phyloP scores from a whole-genome alignment of 768 basidiomycete genomes.

The Coprinellus micaceus region DNA sequence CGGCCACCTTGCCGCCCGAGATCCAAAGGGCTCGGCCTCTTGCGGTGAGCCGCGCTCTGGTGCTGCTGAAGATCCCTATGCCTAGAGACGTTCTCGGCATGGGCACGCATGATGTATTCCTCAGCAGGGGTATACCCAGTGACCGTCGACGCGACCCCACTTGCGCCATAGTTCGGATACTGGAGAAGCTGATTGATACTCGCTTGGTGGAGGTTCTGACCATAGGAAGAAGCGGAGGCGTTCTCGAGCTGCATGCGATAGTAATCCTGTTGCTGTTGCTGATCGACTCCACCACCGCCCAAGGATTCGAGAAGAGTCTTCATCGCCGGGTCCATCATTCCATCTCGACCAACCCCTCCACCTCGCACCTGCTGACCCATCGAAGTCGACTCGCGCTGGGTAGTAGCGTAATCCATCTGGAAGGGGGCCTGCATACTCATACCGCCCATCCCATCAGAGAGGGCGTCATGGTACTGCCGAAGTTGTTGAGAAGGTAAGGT shows the following conservation, averaged over 20 bases:
- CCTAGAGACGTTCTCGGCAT: conserved; percentile 36
- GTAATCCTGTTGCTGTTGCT: conserved; percentile 6
- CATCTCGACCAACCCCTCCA: not conserved
- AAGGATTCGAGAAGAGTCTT: conserved; percentile 2
- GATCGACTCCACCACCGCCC: not conserved
- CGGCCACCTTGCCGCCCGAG: not conserved
- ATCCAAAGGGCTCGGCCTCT: conserved; percentile 11
- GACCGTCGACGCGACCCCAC: conserved; percentile 9
- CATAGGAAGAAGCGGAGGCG: not conserved
- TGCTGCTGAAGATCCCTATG: conserved; percentile 16
- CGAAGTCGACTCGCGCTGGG: conserved; percentile 10
- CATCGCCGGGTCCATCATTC: conserved; percentile 8
- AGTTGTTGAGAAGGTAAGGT: not conserved
- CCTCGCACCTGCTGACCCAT: conserved; percentile 1
- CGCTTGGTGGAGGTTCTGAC: not conserved
- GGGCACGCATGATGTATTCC: conserved; percentile 62
- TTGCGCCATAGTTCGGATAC: conserved; percentile 1
- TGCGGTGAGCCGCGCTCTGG: conserved; percentile 14
- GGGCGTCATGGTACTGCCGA: not conserved
- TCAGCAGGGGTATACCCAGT: conserved; percentile 68
- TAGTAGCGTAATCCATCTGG: conserved; percentile 38
- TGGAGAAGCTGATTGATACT: not conserved
- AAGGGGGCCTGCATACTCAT: conserved; percentile 12
- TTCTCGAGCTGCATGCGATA: conserved; percentile 3
- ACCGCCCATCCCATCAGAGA: not conserved